Evolutionary conservation across 148 eudicot genomes (phyloP).

Genomic region (Vaccinium macrocarpon): DNA sequence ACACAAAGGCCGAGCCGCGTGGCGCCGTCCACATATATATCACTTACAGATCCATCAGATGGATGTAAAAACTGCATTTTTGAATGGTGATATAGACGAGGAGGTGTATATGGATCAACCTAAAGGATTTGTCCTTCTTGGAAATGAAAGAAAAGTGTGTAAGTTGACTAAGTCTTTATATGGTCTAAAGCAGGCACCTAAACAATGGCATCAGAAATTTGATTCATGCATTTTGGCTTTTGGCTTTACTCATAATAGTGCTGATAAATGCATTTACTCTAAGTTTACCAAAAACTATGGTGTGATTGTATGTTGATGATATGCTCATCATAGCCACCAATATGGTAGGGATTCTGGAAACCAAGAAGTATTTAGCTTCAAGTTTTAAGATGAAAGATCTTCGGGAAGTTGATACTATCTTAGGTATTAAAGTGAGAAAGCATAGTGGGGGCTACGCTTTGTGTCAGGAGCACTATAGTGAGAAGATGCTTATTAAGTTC

Average conservation of each 20-base stretch:
- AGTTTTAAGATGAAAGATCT: neutral
- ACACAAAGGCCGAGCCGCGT: too few relatives aligned
- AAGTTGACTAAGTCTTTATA: neutral
- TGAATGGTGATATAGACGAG: neutral
- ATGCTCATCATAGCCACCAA: neutral
- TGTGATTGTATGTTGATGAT: neutral
- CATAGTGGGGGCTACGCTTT: neutral
- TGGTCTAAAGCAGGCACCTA: neutral
- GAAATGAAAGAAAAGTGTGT: neutral
- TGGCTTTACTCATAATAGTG: neutral
- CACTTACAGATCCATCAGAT: neutral
- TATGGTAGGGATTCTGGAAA: neutral
- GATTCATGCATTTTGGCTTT: neutral
- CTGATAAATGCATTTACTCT: neutral
- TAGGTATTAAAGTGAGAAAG: neutral
- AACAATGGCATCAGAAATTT: neutral
- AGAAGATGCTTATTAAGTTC: neutral
- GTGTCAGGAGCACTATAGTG: neutral
- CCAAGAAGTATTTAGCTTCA: neutral
- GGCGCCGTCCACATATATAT: too few relatives aligned
- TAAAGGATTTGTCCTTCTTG: neutral
- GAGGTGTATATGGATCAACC: neutral
- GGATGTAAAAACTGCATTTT: neutral
- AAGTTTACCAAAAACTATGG: neutral
- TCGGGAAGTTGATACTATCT: neutral